Conservation (phyloP, 1,284 basidiomycete genomes). For the Sutorius eximius region DNA sequence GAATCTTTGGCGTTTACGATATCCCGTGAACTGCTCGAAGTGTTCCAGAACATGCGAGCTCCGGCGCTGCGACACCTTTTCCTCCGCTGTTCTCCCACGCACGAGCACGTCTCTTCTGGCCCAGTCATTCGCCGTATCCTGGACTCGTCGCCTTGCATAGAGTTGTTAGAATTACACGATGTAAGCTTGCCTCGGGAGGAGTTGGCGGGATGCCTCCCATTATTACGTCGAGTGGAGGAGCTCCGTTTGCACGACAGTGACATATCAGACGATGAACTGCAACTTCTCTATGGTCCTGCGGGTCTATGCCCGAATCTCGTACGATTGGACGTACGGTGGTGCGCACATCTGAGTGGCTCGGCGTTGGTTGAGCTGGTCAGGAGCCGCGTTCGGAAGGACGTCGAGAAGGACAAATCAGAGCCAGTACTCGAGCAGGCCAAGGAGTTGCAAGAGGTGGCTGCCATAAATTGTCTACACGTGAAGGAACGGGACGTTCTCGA, state of each 20-base stretch:
- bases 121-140: conserved; percentile 44
- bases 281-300: conserved; percentile 39
- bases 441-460: conserved; percentile 46
- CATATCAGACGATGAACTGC: conserved; percentile 51
- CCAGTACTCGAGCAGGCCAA: background rate
- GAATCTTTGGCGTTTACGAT: conserved; percentile 43
- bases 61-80: conserved; percentile 46
- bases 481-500: conserved; percentile 54
- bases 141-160: conserved; percentile 43
- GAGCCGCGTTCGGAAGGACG: conserved; percentile 33
- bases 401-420: conserved; percentile 5
- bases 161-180: conserved; percentile 57
- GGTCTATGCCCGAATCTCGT: conserved; percentile 50
- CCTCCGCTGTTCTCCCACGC: conserved; percentile 37
- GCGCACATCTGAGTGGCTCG: conserved; percentile 52
- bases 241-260: conserved; percentile 62
- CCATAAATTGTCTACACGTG: conserved; percentile 61
- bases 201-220: conserved; percentile 43
- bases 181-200: conserved; percentile 46
- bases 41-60: conserved; percentile 44
- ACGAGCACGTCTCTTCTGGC: conserved; percentile 37
- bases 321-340: conserved; percentile 61
- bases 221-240: conserved; percentile 44
- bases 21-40: conserved; percentile 42
- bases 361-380: conserved; percentile 51